phyloP scores from a whole-genome alignment of 257 asterid species.

The Oldenlandia corymbosa region DNA sequence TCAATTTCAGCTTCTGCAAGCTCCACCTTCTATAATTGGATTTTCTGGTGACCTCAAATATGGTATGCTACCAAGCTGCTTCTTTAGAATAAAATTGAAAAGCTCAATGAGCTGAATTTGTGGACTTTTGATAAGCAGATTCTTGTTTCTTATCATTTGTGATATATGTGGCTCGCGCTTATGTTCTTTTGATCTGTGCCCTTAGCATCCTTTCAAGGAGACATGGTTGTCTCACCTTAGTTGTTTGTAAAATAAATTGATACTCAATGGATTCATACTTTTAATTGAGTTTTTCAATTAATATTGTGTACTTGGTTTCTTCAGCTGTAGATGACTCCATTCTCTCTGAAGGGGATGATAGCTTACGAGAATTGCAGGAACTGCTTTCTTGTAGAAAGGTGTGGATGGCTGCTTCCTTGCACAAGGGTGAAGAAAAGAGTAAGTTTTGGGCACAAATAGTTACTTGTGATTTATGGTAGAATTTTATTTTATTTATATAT shows the following conservation, averaged over 20 bases:
- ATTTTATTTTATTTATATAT: too few species aligned
- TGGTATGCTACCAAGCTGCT: slow-evolving; percentile 42
- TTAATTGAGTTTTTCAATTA: not conserved
- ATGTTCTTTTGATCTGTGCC: not conserved
- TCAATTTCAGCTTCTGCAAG: slow-evolving; percentile 75
- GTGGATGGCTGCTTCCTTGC: slow-evolving; percentile 97
- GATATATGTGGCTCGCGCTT: not conserved
- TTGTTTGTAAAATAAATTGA: not conserved
- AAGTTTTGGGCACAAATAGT: slow-evolving; percentile 1
- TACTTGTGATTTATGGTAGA: not conserved
- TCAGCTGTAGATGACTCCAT: slow-evolving; percentile 47
- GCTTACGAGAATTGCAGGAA: slow-evolving; percentile 41
- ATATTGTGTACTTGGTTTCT: not conserved
- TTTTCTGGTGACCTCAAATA: slow-evolving; percentile 88
- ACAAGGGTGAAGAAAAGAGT: slow-evolving; percentile 85
- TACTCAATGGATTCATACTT: not conserved
- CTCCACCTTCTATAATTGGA: slow-evolving; percentile 58
- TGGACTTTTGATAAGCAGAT: not conserved
- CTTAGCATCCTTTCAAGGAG: not conserved
- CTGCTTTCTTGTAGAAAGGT: slow-evolving; percentile 57
- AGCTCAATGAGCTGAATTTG: not conserved
- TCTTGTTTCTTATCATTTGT: not conserved
- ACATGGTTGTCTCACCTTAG: not conserved
- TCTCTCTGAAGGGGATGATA: slow-evolving; percentile 31
- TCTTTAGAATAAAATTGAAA: not conserved